Evolutionary conservation across 108 stramenopile species (phyloP).

Genomic region (Nitzschia inconspicua): DNA sequence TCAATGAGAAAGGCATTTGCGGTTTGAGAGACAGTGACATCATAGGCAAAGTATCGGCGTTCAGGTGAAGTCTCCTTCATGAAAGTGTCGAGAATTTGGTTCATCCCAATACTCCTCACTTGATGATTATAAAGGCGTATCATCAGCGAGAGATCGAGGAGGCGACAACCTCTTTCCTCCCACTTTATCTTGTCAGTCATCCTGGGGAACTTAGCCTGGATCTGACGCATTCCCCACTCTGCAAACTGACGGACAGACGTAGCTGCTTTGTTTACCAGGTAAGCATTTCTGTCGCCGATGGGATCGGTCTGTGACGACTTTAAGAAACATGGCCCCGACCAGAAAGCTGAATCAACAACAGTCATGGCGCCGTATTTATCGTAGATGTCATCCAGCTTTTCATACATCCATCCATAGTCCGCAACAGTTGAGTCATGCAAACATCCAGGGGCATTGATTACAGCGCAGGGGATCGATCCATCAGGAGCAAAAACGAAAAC

Average conservation of each 20-base stretch:
- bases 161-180: slow-evolving; percentile 33
- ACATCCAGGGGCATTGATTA: slow-evolving; percentile 26
- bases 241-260: slow-evolving; percentile 4
- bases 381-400: slow-evolving; percentile 24
- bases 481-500: slow-evolving; percentile 39
- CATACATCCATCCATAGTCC: slow-evolving; percentile 27
- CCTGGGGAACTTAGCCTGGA: slow-evolving; percentile 34
- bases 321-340: neutral
- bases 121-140: slow-evolving; percentile 20
- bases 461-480: slow-evolving; percentile 21
- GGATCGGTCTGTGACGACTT: slow-evolving; percentile 18
- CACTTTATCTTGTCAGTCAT: slow-evolving; percentile 24
- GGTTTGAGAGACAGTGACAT: neutral
- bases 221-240: slow-evolving; percentile 37
- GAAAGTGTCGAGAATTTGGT: slow-evolving; percentile 32
- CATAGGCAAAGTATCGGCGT: too few relatives aligned
- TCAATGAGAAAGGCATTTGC: neutral
- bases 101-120: slow-evolving; percentile 19
- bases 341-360: slow-evolving; percentile 31
- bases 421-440: slow-evolving; percentile 28
- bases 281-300: neutral
- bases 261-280: neutral
- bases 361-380: slow-evolving; percentile 4
- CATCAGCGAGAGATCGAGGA: slow-evolving; percentile 7
- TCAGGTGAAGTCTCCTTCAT: slow-evolving; percentile 7